Evolutionary conservation across 495 filamentous ascomycete genomes (phyloP), one percentile per base, ranked within the genome.

Genomic region (Aspergillus coremiiformis): DNA sequence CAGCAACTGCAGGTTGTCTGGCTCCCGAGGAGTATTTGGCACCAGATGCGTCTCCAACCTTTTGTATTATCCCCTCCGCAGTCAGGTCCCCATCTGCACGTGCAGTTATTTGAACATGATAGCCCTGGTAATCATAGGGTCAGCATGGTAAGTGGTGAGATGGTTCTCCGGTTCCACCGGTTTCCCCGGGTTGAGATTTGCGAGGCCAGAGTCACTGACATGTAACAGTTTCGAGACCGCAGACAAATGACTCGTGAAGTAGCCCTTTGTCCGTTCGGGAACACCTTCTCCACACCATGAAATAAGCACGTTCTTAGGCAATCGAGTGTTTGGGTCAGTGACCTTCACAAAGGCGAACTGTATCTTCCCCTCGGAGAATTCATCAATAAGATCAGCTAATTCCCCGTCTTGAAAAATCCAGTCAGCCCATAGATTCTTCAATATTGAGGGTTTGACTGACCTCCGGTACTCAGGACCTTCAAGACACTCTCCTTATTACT

Each of bases 281-380:
- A 99, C 93, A 51, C 94, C 94, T 59, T 95, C 91, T 37, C 93
- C 93, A 66, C 93, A 99, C 93, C 93, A 99, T 37, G 84, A 91
- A 60, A 99, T 89, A 44, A 99, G 75, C 37, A 93, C 90, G 65
- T 85, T 86, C 72, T 99, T 99, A 22, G 92, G 89, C 8, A 99
- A 76, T 5, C 83, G 79, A 0, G 87, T 90, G 65, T 99, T 99
- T 11, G 89, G 84, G 64, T 97, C 94, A 59, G 87, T 96, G 68
- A 99, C 85, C 70, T 95, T 96, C 49, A 93, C 84, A 62, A 91
- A 99, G 20, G 90, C 93, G 70, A 96, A 97, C 74, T 99, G 93
- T 44, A 97, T 84, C 55, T 89, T 83, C 39, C 93, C 93, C 68
- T 99, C 93, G 49, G 84, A 96, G 69, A 99, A 96, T 48, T 99